phyloP scores from a whole-genome alignment of 2,329 filamentous ascomycete genomes.

The Sarocladium kiliense region DNA sequence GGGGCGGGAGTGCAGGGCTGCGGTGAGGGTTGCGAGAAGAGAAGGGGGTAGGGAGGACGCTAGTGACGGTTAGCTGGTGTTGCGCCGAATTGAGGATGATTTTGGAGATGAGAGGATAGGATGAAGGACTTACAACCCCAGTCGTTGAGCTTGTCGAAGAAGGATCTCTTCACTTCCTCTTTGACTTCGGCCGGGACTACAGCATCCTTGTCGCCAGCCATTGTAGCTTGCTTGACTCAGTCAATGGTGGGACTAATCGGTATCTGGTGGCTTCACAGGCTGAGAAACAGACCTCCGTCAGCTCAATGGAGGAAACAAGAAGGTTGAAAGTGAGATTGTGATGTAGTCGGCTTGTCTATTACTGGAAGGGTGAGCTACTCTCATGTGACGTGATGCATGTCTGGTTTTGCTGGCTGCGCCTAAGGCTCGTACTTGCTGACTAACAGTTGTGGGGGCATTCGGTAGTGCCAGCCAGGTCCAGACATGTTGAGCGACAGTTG shows the following conservation, averaged over 20 bases:
- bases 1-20: constrained; percentile 51
- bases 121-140: constrained; percentile 48
- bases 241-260: too few species aligned
- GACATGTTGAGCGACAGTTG: too few species aligned
- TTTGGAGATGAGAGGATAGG: too few species aligned
- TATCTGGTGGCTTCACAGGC: too few species aligned
- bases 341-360: too few species aligned
- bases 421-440: not conserved
- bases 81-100: not conserved
- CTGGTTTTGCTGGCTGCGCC: not conserved
- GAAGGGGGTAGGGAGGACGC: constrained; percentile 50
- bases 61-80: not conserved
- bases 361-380: too few species aligned
- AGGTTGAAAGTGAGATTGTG: too few species aligned
- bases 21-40: constrained; percentile 50
- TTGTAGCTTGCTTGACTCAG: not conserved
- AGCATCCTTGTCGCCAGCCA: not conserved
- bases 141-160: constrained; percentile 31
- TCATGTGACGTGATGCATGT: constrained; percentile 3
- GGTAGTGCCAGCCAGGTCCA: too few species aligned
- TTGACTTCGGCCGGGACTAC: not conserved
- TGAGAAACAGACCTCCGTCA: too few species aligned
- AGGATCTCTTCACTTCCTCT: constrained; percentile 18
- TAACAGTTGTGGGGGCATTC: not conserved
- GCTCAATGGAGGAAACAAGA: too few species aligned